Evolutionary conservation across 805 yeast species (phyloP), one percentile per base, ranked within the genome.

Genomic region (Teunomyces funiuensis): DNA sequence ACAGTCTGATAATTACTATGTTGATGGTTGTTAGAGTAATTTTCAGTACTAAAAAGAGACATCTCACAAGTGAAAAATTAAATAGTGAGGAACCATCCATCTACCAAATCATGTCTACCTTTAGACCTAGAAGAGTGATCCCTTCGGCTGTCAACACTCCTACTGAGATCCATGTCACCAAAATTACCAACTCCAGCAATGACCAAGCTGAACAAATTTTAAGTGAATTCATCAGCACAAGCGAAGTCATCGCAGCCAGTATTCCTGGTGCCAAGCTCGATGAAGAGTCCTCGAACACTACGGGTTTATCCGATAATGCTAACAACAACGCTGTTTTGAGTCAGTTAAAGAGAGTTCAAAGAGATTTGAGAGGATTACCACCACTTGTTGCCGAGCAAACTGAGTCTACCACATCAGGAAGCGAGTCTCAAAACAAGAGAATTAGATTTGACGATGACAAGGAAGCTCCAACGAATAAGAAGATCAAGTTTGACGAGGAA

Each of bases 331-430:
- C 77, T 19, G 69, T 76, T 14, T 52, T 70, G 46, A 71, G 85
- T 43, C 95, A 86, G 66, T 69, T 87, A 53, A 76, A 72, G 53
- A 74, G 95, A 58, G 69, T 85, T 29, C 91, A 83, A 57, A 76
- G 95, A 63, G 88, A 84, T 48, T 76, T 86, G 50, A 71, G 88
- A 50, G 95, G 95, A 1, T 72, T 87, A 43, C 91, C 95, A 7
- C 95, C 95, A 27, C 53, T 63, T 46, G 53, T 47, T 52, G 60
- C 56, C 22, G 61, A 52, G 33, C 43, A 40, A 34, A 40, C 31
- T 4, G 34, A 31, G 13, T 18, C 22, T 10, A 5, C 22, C 22
- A 40, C 33, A 9, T 45, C 28, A 1, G 28, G 43, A 7, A 53
- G 47, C 25, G 43, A 27, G 30, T 40, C 51, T 27, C 40, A 40